Conservation (phyloP, 176 grass and related monocot species). For the Aegilops speltoides region DNA sequence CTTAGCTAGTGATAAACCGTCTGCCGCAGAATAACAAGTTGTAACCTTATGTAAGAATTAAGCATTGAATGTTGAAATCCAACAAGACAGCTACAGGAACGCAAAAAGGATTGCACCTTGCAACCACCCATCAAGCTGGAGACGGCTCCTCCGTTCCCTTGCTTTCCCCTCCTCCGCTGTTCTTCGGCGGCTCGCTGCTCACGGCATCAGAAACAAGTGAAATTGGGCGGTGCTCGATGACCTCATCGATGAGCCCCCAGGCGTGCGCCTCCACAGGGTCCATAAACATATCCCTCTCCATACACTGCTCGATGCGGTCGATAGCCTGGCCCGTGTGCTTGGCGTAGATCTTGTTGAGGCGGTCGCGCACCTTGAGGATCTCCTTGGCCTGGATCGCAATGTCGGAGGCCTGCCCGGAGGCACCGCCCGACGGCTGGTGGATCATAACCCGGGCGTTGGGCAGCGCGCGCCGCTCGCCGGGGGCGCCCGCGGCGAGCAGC, state of each 20-base stretch:
- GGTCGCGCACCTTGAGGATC: conserved; percentile 89
- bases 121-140: conserved; percentile 42
- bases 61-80: conserved; percentile 16
- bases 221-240: conserved; percentile 83
- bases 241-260: conserved; percentile 90
- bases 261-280: conserved; percentile 70
- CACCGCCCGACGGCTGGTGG: conserved; percentile 90
- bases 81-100: conserved; percentile 21
- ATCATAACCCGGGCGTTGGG: conserved; percentile 91
- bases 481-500: conserved; percentile 74
- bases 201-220: conserved; percentile 64
- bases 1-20: conserved; percentile 5
- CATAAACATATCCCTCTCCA: conserved; percentile 96
- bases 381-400: conserved; percentile 93
- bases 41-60: conserved; percentile 27
- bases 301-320: conserved; percentile 65
- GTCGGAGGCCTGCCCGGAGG: conserved; percentile 69
- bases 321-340: conserved; percentile 72
- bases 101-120: conserved; percentile 41
- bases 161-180: conserved; percentile 21
- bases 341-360: conserved; percentile 86
- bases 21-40: conserved; percentile 30
- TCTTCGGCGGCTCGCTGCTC: conserved; percentile 14
- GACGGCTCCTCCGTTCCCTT: conserved; percentile 45
- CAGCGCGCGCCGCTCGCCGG: conserved; percentile 76